Percentiles rank a stretch among this genome's conserved stretches.
These are phyloP conservation scores for Nepenthes alata DNA, from an alignment of 179 eudicot species.

Conservation along the genomic window DNA sequence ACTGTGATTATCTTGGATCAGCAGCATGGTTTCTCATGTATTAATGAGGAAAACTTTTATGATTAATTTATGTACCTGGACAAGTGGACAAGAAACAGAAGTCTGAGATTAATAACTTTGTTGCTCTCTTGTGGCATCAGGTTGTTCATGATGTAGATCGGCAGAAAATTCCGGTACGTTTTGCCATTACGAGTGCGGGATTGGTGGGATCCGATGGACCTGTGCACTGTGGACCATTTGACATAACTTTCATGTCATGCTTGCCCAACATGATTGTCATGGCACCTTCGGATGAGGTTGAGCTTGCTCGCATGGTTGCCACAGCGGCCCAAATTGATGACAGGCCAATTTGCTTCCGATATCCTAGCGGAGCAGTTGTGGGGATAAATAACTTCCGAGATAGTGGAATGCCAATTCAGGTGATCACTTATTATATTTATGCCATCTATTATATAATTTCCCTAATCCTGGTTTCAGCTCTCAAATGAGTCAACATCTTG, in stretches of 20 bases:
- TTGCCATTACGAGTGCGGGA: slow-evolving; percentile 75
- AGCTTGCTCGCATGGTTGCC: slow-evolving; percentile 73
- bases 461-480: too few species aligned
- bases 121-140: slow-evolving; percentile 16
- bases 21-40: too few species aligned
- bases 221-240: slow-evolving; percentile 62
- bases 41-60: too few species aligned
- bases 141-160: slow-evolving; percentile 83
- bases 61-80: too few species aligned
- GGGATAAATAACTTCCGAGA: slow-evolving; percentile 19
- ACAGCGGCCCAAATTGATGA: slow-evolving; percentile 65
- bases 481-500: too few species aligned
- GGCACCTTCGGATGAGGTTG: slow-evolving; percentile 95
- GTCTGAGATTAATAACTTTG: too few species aligned
- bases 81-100: too few species aligned
- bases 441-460: neutral
- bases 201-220: slow-evolving; percentile 77
- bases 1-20: too few species aligned
- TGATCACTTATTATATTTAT: slow-evolving; percentile 10
- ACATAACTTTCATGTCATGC: slow-evolving; percentile 83
- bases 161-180: slow-evolving; percentile 76
- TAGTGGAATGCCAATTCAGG: slow-evolving; percentile 56
- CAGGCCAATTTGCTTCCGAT: slow-evolving; percentile 76
- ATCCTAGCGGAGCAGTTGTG: slow-evolving; percentile 60
- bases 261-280: slow-evolving; percentile 90